These are phyloP conservation scores for Albophoma yamanashiensis DNA, from an alignment of 2,329 filamentous ascomycete species.

Conservation along the genomic window DNA sequence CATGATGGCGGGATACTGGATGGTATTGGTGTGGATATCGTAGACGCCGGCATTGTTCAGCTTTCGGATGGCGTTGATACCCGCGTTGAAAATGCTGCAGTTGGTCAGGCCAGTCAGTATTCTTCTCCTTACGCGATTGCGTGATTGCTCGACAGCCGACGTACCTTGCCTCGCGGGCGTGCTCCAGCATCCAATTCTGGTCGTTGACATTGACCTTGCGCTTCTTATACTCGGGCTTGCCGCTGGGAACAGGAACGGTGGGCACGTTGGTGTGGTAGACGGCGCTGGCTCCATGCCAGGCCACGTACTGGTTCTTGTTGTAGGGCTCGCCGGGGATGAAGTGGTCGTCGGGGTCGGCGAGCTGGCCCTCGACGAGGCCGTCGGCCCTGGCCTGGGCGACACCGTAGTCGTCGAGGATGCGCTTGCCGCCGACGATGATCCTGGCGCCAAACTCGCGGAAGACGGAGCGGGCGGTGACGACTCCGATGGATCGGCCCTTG, in stretches of 20 bases:
- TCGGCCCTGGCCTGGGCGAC: slow-evolving; percentile 63
- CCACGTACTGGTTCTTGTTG: slow-evolving; percentile 98
- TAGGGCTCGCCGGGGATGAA: slow-evolving; percentile 74
- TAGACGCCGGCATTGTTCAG: slow-evolving; percentile 69
- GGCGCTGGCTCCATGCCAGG: slow-evolving; percentile 93
- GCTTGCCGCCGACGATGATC: slow-evolving; percentile 84
- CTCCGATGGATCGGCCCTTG: slow-evolving; percentile 94
- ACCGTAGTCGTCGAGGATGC: slow-evolving; percentile 83
- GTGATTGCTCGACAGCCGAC: slow-evolving; percentile 3
- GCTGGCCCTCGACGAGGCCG: slow-evolving; percentile 75
- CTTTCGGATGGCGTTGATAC: slow-evolving; percentile 57
- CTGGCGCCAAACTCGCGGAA: slow-evolving; percentile 93
- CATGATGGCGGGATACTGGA: slow-evolving; percentile 80
- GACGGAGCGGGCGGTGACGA: slow-evolving; percentile 91
- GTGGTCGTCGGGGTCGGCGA: slow-evolving; percentile 82
- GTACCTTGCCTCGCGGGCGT: slow-evolving; percentile 83
- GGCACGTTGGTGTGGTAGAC: slow-evolving; percentile 84
- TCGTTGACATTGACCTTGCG: slow-evolving; percentile 81
- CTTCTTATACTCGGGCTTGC: slow-evolving; percentile 74
- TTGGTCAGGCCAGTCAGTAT: not conserved
- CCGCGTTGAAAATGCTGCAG: slow-evolving; percentile 70
- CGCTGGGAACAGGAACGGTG: slow-evolving; percentile 61
- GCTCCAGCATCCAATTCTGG: slow-evolving; percentile 93
- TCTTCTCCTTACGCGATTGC: slow-evolving; percentile 5
- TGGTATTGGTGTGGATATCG: slow-evolving; percentile 85